These are phyloP conservation scores for Epichloe aotearoae DNA, from an alignment of 2,329 filamentous ascomycete genomes.

Conservation along the genomic window DNA sequence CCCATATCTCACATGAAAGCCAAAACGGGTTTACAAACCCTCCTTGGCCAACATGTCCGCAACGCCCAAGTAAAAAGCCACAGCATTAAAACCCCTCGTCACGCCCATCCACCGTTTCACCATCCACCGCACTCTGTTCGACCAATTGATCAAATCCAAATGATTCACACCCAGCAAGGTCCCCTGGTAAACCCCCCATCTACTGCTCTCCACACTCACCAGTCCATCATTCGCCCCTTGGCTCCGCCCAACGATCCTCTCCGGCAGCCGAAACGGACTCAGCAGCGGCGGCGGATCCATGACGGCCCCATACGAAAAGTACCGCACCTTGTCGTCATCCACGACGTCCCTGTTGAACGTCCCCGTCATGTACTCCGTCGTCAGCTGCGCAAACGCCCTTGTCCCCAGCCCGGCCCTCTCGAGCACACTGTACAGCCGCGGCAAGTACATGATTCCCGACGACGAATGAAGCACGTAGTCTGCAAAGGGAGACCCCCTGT, in stretches of 20 bases:
- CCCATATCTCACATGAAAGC: too few species aligned
- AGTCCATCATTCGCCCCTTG: slow-evolving; percentile 54
- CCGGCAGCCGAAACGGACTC: slow-evolving; percentile 48
- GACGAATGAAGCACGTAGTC: slow-evolving; percentile 34
- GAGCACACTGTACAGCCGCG: slow-evolving; percentile 39
- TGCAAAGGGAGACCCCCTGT: slow-evolving; percentile 41
- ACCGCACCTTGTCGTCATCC: slow-evolving; percentile 38
- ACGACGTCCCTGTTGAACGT: slow-evolving; percentile 46
- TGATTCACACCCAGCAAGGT: slow-evolving; percentile 50
- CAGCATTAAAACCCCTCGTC: slow-evolving; percentile 48
- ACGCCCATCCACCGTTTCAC: slow-evolving; percentile 39
- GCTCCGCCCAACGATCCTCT: slow-evolving; percentile 31
- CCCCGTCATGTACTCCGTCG: slow-evolving; percentile 41
- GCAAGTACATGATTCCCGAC: slow-evolving; percentile 32
- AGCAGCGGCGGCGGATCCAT: slow-evolving; percentile 38
- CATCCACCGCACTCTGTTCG: slow-evolving; percentile 44
- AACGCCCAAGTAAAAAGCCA: slow-evolving; percentile 54
- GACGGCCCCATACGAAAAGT: slow-evolving; percentile 50
- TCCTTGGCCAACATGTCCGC: slow-evolving; percentile 61
- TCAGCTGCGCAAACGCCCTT: slow-evolving; percentile 48
- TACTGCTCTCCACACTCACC: slow-evolving; percentile 50
- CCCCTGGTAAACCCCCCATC: slow-evolving; percentile 49
- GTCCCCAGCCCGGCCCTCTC: slow-evolving; percentile 41
- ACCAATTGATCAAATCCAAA: slow-evolving; percentile 56
- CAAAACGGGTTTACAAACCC: slow-evolving; percentile 23